phyloP scores from a whole-genome alignment of 192 early-diverging fungal species.

The Rhizophagus clarus region DNA sequence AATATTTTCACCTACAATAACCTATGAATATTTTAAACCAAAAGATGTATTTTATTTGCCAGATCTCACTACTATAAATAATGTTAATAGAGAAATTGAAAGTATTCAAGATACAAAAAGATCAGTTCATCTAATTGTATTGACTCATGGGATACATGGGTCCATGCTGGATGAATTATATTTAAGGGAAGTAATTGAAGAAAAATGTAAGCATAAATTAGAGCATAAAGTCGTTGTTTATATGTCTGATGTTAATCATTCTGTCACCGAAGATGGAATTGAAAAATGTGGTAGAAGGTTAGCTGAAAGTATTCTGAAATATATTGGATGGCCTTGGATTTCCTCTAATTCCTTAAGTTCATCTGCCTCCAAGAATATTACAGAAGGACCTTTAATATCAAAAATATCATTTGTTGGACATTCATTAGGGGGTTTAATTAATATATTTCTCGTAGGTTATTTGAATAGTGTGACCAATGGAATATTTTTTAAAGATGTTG shows the following conservation, averaged over 20 bases:
- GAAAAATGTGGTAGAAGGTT: constrained; percentile 44
- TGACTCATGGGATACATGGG: constrained; percentile 51
- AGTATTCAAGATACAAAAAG: background rate
- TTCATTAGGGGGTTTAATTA: constrained; percentile 54
- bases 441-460: constrained; percentile 45
- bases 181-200: constrained; percentile 46
- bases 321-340: constrained; percentile 25
- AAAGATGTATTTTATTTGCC: constrained; percentile 23
- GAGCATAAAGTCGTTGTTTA: constrained; percentile 34
- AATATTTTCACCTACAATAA: background rate
- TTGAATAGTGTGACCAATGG: constrained; percentile 49
- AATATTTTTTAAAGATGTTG: constrained; percentile 41
- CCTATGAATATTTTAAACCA: background rate
- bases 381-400: constrained; percentile 28
- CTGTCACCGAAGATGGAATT: constrained; percentile 50
- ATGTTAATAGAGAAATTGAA: background rate
- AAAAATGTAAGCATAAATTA: background rate
- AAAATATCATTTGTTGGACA: constrained; percentile 53
- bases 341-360: background rate
- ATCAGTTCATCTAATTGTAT: constrained; percentile 38
- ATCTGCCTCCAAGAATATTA: background rate
- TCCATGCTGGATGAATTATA: constrained; percentile 46
- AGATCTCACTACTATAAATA: background rate
- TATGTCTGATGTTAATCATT: constrained; percentile 49
- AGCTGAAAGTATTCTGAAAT: constrained; percentile 44